A percentile compares a stretch with the other conserved stretches of the same genome.
These are phyloP conservation scores for Eucalyptus regnans DNA, from an alignment of 345 rosid genomes.

Conservation along the genomic window DNA sequence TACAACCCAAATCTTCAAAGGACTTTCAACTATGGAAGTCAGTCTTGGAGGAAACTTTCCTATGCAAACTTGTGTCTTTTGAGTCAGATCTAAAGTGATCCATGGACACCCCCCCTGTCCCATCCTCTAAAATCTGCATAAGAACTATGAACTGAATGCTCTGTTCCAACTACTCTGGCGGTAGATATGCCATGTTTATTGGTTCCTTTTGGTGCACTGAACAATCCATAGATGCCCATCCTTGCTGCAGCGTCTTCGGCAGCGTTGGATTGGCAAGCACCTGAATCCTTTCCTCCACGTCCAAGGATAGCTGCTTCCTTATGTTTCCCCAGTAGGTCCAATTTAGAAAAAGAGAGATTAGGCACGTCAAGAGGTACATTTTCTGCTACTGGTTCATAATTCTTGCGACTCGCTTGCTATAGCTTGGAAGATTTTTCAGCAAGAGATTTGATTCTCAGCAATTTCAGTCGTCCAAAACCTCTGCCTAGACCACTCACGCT, in stretches of 20 bases:
- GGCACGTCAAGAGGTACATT: no score
- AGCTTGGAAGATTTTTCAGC: no score
- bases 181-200: conserved; percentile 3
- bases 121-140: conserved; percentile 38
- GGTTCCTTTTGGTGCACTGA: neutral
- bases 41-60: conserved; percentile 9
- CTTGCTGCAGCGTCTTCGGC: neutral
- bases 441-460: no score
- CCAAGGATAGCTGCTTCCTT: neutral
- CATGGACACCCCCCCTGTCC: conserved; percentile 22
- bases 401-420: no score
- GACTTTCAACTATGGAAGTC: conserved; percentile 62
- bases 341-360: no score
- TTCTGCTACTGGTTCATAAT: no score
- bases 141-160: conserved; percentile 13
- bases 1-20: no score
- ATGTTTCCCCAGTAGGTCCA: no score
- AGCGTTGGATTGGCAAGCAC: neutral
- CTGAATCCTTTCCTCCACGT: neutral
- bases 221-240: neutral
- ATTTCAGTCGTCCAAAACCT: no score
- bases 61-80: conserved; percentile 2
- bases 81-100: conserved; percentile 5
- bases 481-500: no score
- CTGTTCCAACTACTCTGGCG: conserved; percentile 3